Percentiles rank a stretch among this genome's conserved stretches.
phyloP scores from a whole-genome alignment of 1,139 yeast genomes.

The Saccharomycopsis phalli region DNA sequence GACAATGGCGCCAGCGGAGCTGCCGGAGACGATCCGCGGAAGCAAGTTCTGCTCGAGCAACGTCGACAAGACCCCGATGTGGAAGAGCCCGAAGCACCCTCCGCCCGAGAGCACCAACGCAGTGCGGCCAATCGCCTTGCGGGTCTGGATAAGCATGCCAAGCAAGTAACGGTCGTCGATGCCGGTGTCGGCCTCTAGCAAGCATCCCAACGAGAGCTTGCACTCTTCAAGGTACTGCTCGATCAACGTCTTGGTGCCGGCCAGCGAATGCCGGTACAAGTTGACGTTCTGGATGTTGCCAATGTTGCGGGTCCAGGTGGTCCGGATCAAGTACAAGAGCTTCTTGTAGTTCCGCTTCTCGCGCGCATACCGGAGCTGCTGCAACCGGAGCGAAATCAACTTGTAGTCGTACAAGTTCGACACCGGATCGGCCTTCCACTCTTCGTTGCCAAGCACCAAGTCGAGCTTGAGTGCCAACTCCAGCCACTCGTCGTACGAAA shows the following conservation, averaged over 20 bases:
- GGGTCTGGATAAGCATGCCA: constrained; percentile 76
- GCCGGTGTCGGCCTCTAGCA: constrained; percentile 31
- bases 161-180: constrained; percentile 62
- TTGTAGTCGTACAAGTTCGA: constrained; percentile 66
- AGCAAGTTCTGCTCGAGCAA: constrained; percentile 63
- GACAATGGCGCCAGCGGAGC: constrained; percentile 93
- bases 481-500: constrained; percentile 65
- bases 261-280: constrained; percentile 67
- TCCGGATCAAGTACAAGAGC: constrained; percentile 65
- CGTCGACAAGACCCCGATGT: constrained; percentile 83
- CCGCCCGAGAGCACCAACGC: constrained; percentile 94
- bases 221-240: constrained; percentile 83
- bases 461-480: constrained; percentile 58
- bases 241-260: constrained; percentile 77
- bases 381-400: constrained; percentile 44
- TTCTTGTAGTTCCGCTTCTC: constrained; percentile 45
- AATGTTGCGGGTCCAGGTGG: constrained; percentile 76
- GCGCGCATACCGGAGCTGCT: constrained; percentile 57
- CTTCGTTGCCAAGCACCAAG: constrained; percentile 47
- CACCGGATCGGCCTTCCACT: constrained; percentile 61
- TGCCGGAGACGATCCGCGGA: constrained; percentile 89
- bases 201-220: constrained; percentile 45
- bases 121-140: constrained; percentile 88
- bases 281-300: constrained; percentile 84
- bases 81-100: constrained; percentile 86